Percentiles rank a stretch among this genome's conserved stretches.
phyloP scores from a whole-genome alignment of 2,329 filamentous ascomycete species.

The Nigrospora osmanthi region DNA sequence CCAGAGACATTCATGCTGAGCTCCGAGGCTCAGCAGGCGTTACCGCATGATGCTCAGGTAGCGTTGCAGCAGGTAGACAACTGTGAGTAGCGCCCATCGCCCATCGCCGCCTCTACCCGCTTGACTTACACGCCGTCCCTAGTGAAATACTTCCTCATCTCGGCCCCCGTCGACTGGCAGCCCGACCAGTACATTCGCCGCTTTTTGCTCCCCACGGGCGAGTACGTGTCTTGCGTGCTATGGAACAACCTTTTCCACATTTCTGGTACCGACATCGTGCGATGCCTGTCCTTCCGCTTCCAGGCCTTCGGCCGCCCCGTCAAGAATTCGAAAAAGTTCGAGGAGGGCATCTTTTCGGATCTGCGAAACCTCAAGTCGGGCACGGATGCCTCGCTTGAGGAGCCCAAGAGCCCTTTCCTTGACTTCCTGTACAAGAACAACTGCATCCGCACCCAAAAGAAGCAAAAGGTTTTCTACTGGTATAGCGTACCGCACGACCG shows the following conservation, averaged over 20 bases:
- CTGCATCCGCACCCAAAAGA: constrained; percentile 99
- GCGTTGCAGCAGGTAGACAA: constrained; percentile 98
- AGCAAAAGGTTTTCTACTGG: constrained; percentile 99
- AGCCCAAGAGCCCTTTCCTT: constrained; percentile 96
- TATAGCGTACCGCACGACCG: constrained; percentile 98
- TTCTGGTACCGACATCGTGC: constrained; percentile 95
- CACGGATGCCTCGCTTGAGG: constrained; percentile 94
- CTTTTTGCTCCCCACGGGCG: constrained; percentile 91
- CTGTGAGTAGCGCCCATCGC: constrained; percentile 36
- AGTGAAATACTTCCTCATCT: constrained; percentile 99
- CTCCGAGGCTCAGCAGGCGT: constrained; percentile 89
- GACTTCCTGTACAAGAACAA: constrained; percentile 99
- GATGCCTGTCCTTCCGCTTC: constrained; percentile 96
- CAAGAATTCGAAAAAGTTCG: constrained; percentile 99
- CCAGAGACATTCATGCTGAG: constrained; percentile 99
- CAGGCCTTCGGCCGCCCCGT: constrained; percentile 97
- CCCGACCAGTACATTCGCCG: constrained; percentile 93
- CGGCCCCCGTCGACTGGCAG: constrained; percentile 95
- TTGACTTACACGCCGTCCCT: constrained; percentile 12
- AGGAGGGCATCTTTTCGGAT: constrained; percentile 98
- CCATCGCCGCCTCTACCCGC: constrained; percentile 3
- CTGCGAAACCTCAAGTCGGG: constrained; percentile 96
- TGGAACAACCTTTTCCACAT: constrained; percentile 99
- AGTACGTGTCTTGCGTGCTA: constrained; percentile 97
- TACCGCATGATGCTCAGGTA: constrained; percentile 94